Evolutionary conservation across 2,329 filamentous ascomycete genomes (phyloP).

Genomic region (Penicillium sp.): DNA sequence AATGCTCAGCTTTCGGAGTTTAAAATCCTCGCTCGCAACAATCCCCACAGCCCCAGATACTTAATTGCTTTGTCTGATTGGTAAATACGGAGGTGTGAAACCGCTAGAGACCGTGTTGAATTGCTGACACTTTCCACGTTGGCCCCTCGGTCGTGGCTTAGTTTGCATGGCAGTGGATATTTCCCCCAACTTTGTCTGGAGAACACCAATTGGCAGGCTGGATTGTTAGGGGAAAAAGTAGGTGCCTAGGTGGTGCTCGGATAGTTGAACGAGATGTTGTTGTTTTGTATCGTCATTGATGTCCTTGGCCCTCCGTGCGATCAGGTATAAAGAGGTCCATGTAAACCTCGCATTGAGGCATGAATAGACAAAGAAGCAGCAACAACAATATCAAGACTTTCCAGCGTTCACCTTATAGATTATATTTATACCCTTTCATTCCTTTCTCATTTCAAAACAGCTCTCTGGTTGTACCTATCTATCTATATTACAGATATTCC

Average conservation of each 20-base stretch:
- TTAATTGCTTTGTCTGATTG: too few relatives aligned
- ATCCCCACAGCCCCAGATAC: too few relatives aligned
- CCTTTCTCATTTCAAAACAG: neutral
- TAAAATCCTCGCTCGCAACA: too few relatives aligned
- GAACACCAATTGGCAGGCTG: too few relatives aligned
- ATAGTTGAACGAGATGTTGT: neutral
- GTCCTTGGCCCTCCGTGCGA: neutral
- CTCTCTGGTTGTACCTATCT: too few relatives aligned
- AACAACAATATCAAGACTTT: neutral
- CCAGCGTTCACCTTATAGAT: neutral
- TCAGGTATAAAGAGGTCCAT: constrained; percentile 3
- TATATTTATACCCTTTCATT: neutral
- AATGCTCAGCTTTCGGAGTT: too few relatives aligned
- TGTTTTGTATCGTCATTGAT: neutral
- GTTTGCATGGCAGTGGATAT: neutral
- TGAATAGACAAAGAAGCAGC: neutral
- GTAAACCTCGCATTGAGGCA: neutral
- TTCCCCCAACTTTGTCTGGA: neutral
- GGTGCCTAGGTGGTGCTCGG: neutral
- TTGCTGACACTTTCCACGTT: neutral
- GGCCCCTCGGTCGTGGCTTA: neutral
- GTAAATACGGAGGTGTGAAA: too few relatives aligned
- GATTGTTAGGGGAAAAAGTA: neutral
- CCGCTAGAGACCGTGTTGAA: too few relatives aligned
- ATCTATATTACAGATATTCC: neutral